Conservation (phyloP, 305 asterid species). For the Plantago rigida region DNA sequence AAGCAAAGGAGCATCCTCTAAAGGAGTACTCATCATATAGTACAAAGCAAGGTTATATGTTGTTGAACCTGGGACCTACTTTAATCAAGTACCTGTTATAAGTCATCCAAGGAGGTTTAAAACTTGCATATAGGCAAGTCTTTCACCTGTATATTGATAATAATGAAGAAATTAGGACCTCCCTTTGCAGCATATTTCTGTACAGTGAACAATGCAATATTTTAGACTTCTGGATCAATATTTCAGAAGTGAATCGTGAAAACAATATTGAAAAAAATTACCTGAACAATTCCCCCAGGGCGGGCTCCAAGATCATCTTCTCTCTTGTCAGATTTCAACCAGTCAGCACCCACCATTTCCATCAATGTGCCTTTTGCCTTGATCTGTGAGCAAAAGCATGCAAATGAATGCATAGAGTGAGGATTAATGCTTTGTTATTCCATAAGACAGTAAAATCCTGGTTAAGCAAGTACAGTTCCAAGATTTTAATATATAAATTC, state of each 20-base stretch:
- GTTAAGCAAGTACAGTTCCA: too few species aligned
- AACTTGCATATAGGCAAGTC: constrained; percentile 7
- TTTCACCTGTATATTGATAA: constrained; percentile 75
- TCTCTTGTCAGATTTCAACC: constrained; percentile 93
- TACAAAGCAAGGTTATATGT: constrained; percentile 69
- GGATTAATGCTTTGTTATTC: not conserved
- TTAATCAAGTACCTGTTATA: constrained; percentile 22
- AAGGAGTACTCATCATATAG: constrained; percentile 78
- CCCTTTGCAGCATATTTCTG: constrained; percentile 87
- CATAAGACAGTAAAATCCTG: too few species aligned
- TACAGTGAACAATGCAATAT: constrained; percentile 20
- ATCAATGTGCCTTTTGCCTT: constrained; percentile 83
- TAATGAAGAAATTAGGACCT: constrained; percentile 80
- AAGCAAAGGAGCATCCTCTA: constrained; percentile 75
- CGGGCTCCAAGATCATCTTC: constrained; percentile 97
- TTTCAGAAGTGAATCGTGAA: constrained; percentile 2
- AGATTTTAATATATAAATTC: too few species aligned
- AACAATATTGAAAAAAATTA: constrained; percentile 21
- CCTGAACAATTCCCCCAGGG: constrained; percentile 93
- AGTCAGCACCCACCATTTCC: constrained; percentile 98
- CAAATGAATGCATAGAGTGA: constrained; percentile 16
- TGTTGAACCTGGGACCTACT: constrained; percentile 85
- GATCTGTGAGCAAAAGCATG: constrained; percentile 41
- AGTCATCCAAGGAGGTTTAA: constrained; percentile 14
- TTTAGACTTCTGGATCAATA: not conserved